Evolutionary conservation across 768 basidiomycete genomes (phyloP).

Genomic region (Boletales sp.): DNA sequence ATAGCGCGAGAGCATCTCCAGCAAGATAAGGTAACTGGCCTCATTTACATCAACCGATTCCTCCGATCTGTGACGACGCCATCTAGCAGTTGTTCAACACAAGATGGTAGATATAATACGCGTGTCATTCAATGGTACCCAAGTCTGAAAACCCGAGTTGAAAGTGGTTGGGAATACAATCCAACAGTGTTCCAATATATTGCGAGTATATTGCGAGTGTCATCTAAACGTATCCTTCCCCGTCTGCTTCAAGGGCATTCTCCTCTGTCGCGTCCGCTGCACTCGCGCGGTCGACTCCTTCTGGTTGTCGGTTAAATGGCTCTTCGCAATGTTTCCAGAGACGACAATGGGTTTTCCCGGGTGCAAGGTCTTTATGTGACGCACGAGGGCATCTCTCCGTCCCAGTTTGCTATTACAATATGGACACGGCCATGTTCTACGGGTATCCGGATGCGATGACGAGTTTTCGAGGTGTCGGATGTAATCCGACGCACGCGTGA

Average conservation of each 20-base stretch:
- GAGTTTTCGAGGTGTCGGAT: slow-evolving; percentile 21
- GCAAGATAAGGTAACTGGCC: too few species aligned
- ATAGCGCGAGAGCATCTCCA: too few species aligned
- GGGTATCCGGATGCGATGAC: slow-evolving; percentile 19
- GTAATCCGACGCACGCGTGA: slow-evolving; percentile 21
- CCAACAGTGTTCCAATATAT: too few species aligned
- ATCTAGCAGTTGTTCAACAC: too few species aligned
- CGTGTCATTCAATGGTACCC: too few species aligned
- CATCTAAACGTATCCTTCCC: slow-evolving; percentile 7
- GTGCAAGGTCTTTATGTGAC: slow-evolving; percentile 23
- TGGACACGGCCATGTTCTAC: slow-evolving; percentile 24
- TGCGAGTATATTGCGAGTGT: slow-evolving; percentile 1
- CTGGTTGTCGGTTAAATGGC: background rate
- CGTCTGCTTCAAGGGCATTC: background rate
- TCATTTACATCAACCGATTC: too few species aligned
- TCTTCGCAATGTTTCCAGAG: background rate
- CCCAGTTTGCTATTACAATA: slow-evolving; percentile 18
- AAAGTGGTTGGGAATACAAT: background rate
- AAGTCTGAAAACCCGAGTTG: too few species aligned
- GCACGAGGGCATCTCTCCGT: slow-evolving; percentile 23
- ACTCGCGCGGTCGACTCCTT: background rate
- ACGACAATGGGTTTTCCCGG: background rate
- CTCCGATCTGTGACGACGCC: too few species aligned
- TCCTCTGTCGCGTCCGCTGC: slow-evolving; percentile 8
- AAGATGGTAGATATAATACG: too few species aligned